A percentile compares a stretch with the other conserved stretches of the same genome.
Conservation (phyloP, 441 rosid species). For the Isatis lusitanica region DNA sequence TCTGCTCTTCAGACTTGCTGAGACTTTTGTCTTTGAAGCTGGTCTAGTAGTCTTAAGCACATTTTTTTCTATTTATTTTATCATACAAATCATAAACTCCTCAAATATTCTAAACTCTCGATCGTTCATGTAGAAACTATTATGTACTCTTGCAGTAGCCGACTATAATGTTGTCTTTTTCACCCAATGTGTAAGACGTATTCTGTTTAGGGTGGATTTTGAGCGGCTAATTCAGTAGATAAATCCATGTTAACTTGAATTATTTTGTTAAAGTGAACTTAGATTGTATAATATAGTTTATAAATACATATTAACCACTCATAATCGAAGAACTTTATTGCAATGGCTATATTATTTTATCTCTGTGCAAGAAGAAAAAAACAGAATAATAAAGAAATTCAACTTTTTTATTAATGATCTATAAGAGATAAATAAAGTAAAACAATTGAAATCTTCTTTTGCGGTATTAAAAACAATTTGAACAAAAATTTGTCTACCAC, state of each 20-base stretch:
- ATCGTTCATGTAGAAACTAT: background rate
- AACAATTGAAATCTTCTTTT: background rate
- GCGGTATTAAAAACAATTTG: no score
- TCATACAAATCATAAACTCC: background rate
- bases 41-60: slow-evolving; percentile 69
- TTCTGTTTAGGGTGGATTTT: background rate
- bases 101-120: background rate
- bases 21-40: slow-evolving; percentile 54
- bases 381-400: no score
- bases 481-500: no score
- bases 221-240: background rate
- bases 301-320: background rate
- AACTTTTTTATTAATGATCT: background rate
- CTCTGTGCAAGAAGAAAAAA: no score
- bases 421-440: background rate
- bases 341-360: no score
- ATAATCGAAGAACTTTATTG: background rate
- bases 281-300: no score
- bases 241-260: background rate
- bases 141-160: background rate
- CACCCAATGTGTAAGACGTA: no score
- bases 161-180: background rate
- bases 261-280: no score
- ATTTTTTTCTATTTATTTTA: slow-evolving; percentile 2
- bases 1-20: slow-evolving; percentile 87